Evolutionary conservation across 2,329 filamentous ascomycete species (phyloP).

Genomic region (Aaosphaeria arxii): DNA sequence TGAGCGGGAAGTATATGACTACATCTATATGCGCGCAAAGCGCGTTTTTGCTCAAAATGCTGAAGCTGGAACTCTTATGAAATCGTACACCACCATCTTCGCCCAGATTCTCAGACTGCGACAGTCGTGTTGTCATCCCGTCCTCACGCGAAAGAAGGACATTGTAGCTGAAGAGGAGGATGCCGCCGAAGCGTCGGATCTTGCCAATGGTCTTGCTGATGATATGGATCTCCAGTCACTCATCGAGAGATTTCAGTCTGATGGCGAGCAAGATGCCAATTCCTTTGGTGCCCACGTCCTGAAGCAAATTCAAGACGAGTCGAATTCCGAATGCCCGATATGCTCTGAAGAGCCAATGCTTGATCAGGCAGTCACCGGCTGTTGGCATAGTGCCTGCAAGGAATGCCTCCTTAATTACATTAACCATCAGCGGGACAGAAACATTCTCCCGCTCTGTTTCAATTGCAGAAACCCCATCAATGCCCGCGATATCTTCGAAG

Average conservation of each 20-base stretch:
- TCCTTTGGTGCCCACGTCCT: constrained; percentile 83
- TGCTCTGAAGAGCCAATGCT: constrained; percentile 96
- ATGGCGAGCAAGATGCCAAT: constrained; percentile 59
- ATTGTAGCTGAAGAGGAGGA: constrained; percentile 86
- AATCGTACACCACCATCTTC: constrained; percentile 95
- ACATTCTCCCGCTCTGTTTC: constrained; percentile 77
- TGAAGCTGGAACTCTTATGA: constrained; percentile 88
- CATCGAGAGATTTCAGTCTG: constrained; percentile 76
- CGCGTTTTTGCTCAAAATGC: constrained; percentile 81
- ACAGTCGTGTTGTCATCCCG: constrained; percentile 90
- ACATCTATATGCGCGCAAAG: constrained; percentile 81
- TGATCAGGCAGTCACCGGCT: constrained; percentile 89
- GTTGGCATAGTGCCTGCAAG: constrained; percentile 97
- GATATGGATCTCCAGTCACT: constrained; percentile 93
- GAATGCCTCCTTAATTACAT: constrained; percentile 89
- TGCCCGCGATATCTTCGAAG: constrained; percentile 83
- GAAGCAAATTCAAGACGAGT: constrained; percentile 86
- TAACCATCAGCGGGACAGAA: constrained; percentile 76
- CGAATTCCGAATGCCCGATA: constrained; percentile 85
- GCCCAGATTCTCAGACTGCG: constrained; percentile 90
- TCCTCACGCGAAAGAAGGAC: constrained; percentile 80
- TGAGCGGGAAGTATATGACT: constrained; percentile 88
- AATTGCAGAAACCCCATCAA: constrained; percentile 84
- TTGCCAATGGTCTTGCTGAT: constrained; percentile 77
- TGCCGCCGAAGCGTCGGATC: constrained; percentile 72